Base-by-base conservation (phyloP, 371 early-diverging fungal genomes). In the Syncephalis plumigaleata region DNA sequence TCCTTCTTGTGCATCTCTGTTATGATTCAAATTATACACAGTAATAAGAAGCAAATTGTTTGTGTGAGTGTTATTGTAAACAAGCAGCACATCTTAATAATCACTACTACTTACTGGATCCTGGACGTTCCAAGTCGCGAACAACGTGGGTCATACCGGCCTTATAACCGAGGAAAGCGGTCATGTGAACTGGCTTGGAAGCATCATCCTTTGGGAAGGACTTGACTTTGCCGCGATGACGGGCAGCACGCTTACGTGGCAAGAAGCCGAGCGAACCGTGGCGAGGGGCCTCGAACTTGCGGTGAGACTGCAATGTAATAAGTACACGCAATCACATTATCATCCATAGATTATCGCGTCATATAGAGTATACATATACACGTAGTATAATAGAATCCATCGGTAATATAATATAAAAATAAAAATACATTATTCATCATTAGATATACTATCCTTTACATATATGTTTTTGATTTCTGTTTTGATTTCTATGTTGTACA, bases 121-220 rank as follows among this genome's bases (percentile, higher is more conserved):
- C 93, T 55, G 95, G 94, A 66, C 93, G 84, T 64, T 94, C 94
- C 65, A 95, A 70, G 68, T 95, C 96, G 61, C 99, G 89, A 55
- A 99, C 93, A 61, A 98, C 84, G 78, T 99, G 98, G 66, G 98
- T 95, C 98, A 98, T 98, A 67, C 98, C 99, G 50, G 95, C 98
- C 88, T 98, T 98, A 89, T 98, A 98, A 58, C 86, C 97, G 65
- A 98, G 70, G 85, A 96, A 98, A 61, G 94, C 98, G 48, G 98
- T 97, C 67, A 98, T 71, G 77, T 98, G 98, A 56, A 95, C 92
- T 51, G 91, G 81, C 80, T 92, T 87, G 66, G 72, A 71, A 52
- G 81, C 65, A 72, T 95, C 91, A 75, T 99, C 99, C 79, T 86
- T 85, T 66, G 98, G 98, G 87, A 91, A 98, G 55, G 98, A 84